phyloP scores from a whole-genome alignment of 306 rosid genomes.

The Castanea mollissima region DNA sequence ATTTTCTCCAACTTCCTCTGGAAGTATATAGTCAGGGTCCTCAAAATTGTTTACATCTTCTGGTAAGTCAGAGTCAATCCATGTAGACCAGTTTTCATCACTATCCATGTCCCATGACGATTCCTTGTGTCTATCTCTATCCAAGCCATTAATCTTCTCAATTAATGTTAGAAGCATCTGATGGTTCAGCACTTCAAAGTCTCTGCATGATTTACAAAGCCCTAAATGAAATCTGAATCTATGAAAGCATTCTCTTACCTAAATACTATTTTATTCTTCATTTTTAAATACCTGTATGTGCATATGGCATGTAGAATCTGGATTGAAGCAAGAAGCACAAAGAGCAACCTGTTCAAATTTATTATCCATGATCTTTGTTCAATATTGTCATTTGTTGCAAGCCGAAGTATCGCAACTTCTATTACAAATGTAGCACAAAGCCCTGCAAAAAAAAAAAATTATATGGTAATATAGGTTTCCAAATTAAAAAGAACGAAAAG shows the following conservation, averaged over 20 bases:
- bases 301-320: slow-evolving; percentile 61
- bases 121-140: slow-evolving; percentile 36
- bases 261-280: neutral
- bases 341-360: slow-evolving; percentile 39
- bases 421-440: slow-evolving; percentile 48
- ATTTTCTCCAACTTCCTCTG: slow-evolving; percentile 56
- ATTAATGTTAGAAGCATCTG: slow-evolving; percentile 44
- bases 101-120: slow-evolving; percentile 31
- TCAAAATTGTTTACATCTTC: slow-evolving; percentile 55
- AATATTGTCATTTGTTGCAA: slow-evolving; percentile 20
- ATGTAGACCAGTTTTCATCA: slow-evolving; percentile 53
- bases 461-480: neutral
- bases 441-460: slow-evolving; percentile 35
- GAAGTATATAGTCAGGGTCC: slow-evolving; percentile 62
- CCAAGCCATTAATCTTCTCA: slow-evolving; percentile 50
- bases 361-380: slow-evolving; percentile 55
- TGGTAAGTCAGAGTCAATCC: slow-evolving; percentile 60
- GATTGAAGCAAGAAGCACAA: slow-evolving; percentile 40
- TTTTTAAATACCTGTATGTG: slow-evolving; percentile 59
- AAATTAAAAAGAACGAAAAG: neutral
- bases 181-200: slow-evolving; percentile 67
- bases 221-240: neutral
- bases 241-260: neutral
- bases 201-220: slow-evolving; percentile 39
- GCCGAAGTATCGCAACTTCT: slow-evolving; percentile 51